Conservation (phyloP, 1,284 basidiomycete species). For the Trichosporon ovoides region DNA sequence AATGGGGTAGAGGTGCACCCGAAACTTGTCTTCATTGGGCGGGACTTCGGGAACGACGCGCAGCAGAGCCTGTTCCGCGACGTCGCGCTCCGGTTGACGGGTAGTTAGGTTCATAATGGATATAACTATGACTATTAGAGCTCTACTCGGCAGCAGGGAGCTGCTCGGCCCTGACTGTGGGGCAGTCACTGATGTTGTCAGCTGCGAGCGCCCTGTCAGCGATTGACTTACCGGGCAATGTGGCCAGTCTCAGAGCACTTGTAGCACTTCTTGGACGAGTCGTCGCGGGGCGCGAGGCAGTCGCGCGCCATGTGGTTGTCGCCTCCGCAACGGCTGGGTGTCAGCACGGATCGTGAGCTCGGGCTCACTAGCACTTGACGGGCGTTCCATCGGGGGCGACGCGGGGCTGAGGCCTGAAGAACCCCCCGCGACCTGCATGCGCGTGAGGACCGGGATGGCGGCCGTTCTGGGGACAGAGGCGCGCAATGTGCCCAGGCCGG, state of each 20-base stretch:
- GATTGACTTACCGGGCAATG: constrained; percentile 35
- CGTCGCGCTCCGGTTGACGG: background rate
- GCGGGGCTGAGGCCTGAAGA: constrained; percentile 10
- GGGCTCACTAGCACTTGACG: constrained; percentile 47
- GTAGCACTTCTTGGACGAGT: constrained; percentile 47
- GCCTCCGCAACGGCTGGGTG: constrained; percentile 45
- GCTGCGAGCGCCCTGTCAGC: background rate
- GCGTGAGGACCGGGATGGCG: background rate
- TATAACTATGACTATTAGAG: background rate
- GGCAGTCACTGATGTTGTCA: background rate
- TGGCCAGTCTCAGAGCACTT: constrained; percentile 47
- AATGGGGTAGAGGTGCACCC: constrained; percentile 30
- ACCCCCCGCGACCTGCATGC: constrained; percentile 23
- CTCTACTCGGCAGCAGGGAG: constrained; percentile 1
- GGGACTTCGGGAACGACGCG: constrained; percentile 54
- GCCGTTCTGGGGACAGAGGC: constrained; percentile 28
- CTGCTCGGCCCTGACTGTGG: background rate
- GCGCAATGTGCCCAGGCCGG: constrained; percentile 42
- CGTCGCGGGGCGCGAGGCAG: constrained; percentile 45
- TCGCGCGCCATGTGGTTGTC: constrained; percentile 48
- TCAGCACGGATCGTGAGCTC: background rate
- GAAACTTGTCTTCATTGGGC: constrained; percentile 78
- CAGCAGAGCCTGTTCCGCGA: constrained; percentile 1
- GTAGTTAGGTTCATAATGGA: background rate
- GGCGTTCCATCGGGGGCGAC: constrained; percentile 43